These are phyloP conservation scores for Ceratocystis papillata DNA, from an alignment of 2,329 filamentous ascomycete species.

Conservation along the genomic window DNA sequence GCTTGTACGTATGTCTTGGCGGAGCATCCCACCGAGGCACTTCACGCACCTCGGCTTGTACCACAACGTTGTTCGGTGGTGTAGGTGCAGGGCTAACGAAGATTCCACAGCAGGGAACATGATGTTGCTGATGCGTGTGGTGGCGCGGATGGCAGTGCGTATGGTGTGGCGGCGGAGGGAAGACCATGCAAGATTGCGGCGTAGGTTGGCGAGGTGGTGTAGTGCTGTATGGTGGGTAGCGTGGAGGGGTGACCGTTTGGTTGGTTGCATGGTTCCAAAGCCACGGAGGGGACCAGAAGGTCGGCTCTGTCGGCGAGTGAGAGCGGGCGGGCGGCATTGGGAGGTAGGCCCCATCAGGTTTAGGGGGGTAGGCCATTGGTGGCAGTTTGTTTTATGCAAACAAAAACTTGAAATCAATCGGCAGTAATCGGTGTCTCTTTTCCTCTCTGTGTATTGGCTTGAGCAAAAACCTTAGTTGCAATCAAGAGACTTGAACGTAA, in stretches of 20 bases:
- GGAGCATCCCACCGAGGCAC: slow-evolving; percentile 7
- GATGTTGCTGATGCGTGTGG: not conserved
- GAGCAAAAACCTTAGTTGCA: not conserved
- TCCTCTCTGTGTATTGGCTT: too few species aligned
- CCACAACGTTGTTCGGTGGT: not conserved
- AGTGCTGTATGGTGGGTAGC: not conserved
- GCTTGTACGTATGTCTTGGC: not conserved
- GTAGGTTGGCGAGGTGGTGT: not conserved
- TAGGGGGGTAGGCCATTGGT: slow-evolving; percentile 12
- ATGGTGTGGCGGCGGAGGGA: not conserved
- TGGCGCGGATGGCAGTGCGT: not conserved
- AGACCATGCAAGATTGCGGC: not conserved
- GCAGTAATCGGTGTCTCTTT: too few species aligned
- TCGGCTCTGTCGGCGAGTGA: not conserved
- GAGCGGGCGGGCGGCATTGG: slow-evolving; percentile 11
- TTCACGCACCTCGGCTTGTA: slow-evolving; percentile 13
- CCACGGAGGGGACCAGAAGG: slow-evolving; percentile 11
- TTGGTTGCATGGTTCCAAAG: not conserved
- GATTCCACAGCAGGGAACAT: not conserved
- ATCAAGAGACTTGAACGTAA: not conserved
- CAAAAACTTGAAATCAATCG: not conserved
- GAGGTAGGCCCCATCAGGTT: slow-evolving; percentile 9
- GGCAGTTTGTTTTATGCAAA: not conserved
- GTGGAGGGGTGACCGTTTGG: not conserved
- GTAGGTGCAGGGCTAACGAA: not conserved